Evolutionary conservation across 495 filamentous ascomycete species (phyloP), one percentile per base, ranked within the genome.

Genomic region (Penicillium lividum): DNA sequence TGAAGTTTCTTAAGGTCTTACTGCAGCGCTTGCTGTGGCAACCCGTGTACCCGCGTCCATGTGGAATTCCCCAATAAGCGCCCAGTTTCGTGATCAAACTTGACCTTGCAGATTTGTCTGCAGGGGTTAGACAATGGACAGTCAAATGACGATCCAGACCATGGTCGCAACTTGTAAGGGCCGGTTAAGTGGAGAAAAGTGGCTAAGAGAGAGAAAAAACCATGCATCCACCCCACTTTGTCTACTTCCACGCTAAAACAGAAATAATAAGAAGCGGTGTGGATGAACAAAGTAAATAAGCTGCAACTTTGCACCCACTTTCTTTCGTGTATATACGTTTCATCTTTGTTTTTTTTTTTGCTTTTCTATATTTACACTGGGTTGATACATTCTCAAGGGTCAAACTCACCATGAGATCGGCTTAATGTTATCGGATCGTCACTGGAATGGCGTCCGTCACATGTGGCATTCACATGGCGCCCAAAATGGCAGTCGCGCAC

Each of bases 371-470:
- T 13, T 40, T 16, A 15, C 25, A 28, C 13, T 50, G 25, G 11
- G 46, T 30, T 47, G 45, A 25, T 16, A 33, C 11, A 33, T 28
- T 34, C 10, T 13, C 13, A 28, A 50, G 11, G n/a, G 38, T 40
- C 13, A 16, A 1, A 16, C n/a, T n/a, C 38, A 40, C 13, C 0
- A 40, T 40, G 38, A 40, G 38, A 40, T 40, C 38, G 38, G 13
- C 15, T 22, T 47, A 47, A 29, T 47, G 6, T 25, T 29, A 47
- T 47, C 45, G 22, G 45, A 29, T 29, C 31, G n/a, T 36, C 29
- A 51, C 36, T n/a, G 15, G n/a, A 40, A 56, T 56, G 44, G 45
- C 44, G 29, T 38, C 54, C 30, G 54, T 56, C 54, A 56, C 45
- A 48, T 56, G 54, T 56, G 29, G 46, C 45, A 16, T 56, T 43